phyloP scores from a whole-genome alignment of 345 rosid genomes.

The Balakata baccata region DNA sequence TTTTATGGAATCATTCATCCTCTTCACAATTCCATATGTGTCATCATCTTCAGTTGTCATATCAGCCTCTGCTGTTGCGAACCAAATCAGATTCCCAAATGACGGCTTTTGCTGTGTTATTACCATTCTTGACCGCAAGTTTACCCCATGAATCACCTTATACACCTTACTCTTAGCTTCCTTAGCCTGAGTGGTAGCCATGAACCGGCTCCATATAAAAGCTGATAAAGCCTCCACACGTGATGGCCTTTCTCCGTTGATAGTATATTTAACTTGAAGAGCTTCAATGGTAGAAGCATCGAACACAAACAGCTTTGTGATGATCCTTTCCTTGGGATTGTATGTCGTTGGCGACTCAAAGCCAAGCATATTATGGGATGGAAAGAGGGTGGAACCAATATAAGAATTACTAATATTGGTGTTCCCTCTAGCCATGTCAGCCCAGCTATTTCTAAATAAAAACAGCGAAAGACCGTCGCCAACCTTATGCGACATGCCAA shows the following conservation, averaged over 20 bases:
- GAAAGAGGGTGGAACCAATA: not conserved
- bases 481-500: not conserved
- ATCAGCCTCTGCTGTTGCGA: constrained; percentile 2
- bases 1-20: not conserved
- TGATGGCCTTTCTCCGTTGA: constrained; percentile 10
- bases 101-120: constrained; percentile 11
- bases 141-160: constrained; percentile 18
- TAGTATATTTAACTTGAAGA: constrained; percentile 25
- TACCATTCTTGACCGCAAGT: constrained; percentile 24
- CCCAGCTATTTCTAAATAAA: not conserved
- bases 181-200: not conserved
- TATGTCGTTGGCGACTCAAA: no score
- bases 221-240: constrained; percentile 27
- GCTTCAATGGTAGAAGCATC: constrained; percentile 23
- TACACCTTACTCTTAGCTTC: not conserved
- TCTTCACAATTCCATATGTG: not conserved
- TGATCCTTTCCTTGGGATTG: constrained; percentile 27
- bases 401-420: not conserved
- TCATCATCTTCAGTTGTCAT: not conserved
- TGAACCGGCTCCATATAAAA: constrained; percentile 9
- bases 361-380: not conserved
- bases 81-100: constrained; percentile 31
- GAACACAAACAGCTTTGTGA: constrained; percentile 39
- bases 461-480: not conserved
- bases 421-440: not conserved